phyloP scores from a whole-genome alignment of 2,329 filamentous ascomycete genomes.

The Diatrype stigma region DNA sequence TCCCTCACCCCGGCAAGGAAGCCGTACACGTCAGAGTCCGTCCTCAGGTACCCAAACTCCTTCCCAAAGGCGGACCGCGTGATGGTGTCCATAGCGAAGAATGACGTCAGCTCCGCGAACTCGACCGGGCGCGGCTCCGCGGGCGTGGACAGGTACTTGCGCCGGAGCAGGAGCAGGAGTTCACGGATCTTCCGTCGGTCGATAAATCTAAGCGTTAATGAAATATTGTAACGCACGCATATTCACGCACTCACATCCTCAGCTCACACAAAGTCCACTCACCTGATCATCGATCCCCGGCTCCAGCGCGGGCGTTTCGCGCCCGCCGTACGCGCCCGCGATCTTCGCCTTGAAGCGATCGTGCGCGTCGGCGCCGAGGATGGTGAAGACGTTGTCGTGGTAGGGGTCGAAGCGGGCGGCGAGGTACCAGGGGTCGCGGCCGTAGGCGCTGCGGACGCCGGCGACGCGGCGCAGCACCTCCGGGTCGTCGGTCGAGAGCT shows the following conservation, averaged over 20 bases:
- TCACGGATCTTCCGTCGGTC: conserved; percentile 5
- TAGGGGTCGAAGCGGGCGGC: conserved; percentile 12
- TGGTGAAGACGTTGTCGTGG: conserved; percentile 14
- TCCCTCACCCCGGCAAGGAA: conserved; percentile 10
- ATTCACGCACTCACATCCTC: too few species aligned
- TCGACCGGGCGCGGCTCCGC: conserved; percentile 9
- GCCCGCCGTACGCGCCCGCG: conserved; percentile 14
- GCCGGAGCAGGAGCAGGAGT: conserved; percentile 10
- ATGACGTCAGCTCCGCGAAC: conserved; percentile 9
- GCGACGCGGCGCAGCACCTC: conserved; percentile 14
- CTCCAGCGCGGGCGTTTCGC: conserved; percentile 16
- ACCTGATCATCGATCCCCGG: conserved; percentile 13
- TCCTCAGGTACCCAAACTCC: conserved; percentile 19
- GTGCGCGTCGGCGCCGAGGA: conserved; percentile 10
- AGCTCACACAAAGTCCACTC: too few species aligned
- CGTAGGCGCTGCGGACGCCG: conserved; percentile 8
- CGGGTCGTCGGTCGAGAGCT: conserved; percentile 7
- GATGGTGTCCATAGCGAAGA: conserved; percentile 21
- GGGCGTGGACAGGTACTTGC: conserved; percentile 10
- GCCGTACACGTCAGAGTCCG: conserved; percentile 13
- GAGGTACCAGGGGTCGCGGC: conserved; percentile 15
- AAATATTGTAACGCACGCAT: too few species aligned
- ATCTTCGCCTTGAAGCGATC: conserved; percentile 15
- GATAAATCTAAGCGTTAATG: too few species aligned
- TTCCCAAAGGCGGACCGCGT: conserved; percentile 18